A percentile compares a stretch with the other conserved stretches of the same genome.
Evolutionary conservation across 73 alveolate species (phyloP).

Genomic region (Paramecium primaurelia): DNA sequence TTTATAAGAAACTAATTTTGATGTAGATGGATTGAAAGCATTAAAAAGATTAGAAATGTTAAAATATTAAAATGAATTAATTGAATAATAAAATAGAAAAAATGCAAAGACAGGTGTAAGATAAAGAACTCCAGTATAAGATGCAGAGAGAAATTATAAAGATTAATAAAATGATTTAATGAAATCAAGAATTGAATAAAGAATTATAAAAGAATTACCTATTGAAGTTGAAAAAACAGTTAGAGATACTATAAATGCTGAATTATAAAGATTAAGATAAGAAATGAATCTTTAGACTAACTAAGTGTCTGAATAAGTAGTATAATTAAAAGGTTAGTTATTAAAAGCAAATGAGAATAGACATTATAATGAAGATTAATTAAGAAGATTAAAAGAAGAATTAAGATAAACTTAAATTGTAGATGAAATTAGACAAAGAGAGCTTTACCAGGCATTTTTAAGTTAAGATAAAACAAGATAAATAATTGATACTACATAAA

Average conservation of each 20-base stretch:
- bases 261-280: constrained; percentile 29
- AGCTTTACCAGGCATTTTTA: constrained; percentile 5
- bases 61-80: not conserved
- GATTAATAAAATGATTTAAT: not conserved
- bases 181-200: constrained; percentile 6
- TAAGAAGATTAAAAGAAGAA: constrained; percentile 25
- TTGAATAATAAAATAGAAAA: constrained; percentile 21
- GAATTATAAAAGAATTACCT: constrained; percentile 7
- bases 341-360: not conserved
- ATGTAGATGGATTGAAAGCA: not conserved
- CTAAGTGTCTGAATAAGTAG: constrained; percentile 2
- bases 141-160: not conserved
- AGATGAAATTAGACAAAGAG: constrained; percentile 40
- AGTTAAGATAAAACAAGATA: constrained; percentile 10
- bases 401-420: constrained; percentile 3
- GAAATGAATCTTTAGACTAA: not conserved
- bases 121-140: constrained; percentile 25
- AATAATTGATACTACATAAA: not conserved
- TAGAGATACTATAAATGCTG: not conserved
- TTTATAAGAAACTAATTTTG: constrained; percentile 31
- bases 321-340: not conserved
- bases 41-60: not conserved
- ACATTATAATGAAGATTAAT: constrained; percentile 21
- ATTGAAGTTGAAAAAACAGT: constrained; percentile 43
- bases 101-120: not conserved